phyloP scores from a whole-genome alignment of 176 grass and related monocot genomes.

The Chrysopogon serrulatus region DNA sequence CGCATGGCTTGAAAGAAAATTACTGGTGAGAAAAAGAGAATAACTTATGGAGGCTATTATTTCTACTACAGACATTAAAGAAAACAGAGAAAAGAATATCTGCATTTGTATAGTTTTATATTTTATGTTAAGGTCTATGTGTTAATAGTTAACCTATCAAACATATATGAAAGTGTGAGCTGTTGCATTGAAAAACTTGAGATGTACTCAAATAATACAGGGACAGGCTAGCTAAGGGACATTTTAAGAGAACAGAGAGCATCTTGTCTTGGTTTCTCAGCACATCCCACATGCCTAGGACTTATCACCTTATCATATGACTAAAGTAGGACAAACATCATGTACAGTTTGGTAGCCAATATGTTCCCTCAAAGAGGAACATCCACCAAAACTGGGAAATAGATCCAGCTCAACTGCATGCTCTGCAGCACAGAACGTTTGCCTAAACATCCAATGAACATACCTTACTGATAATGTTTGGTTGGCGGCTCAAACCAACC shows the following conservation, averaged over 20 bases:
- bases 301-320: conserved; percentile 7
- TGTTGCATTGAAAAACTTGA: background rate
- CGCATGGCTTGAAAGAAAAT: conserved; percentile 25
- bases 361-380: conserved; percentile 10
- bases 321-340: conserved; percentile 5
- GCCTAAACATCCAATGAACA: conserved; percentile 10
- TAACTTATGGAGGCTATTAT: background rate
- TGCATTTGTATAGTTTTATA: background rate
- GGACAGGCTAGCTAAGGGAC: background rate
- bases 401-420: background rate
- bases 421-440: background rate
- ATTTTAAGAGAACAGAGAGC: conserved; percentile 1
- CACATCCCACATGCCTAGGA: background rate
- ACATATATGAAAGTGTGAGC: conserved; percentile 10
- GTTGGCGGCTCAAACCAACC: conserved; percentile 95
- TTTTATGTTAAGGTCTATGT: too few relatives aligned
- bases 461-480: conserved; percentile 99
- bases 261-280: background rate
- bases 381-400: conserved; percentile 3
- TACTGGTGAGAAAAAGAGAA: background rate
- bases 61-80: background rate
- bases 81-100: conserved; percentile 1
- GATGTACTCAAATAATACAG: too few relatives aligned
- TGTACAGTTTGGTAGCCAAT: background rate
- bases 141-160: background rate